Percentiles rank a stretch among this genome's conserved stretches.
Evolutionary conservation across 257 asterid species (phyloP).

Genomic region (Solanum acaule): DNA sequence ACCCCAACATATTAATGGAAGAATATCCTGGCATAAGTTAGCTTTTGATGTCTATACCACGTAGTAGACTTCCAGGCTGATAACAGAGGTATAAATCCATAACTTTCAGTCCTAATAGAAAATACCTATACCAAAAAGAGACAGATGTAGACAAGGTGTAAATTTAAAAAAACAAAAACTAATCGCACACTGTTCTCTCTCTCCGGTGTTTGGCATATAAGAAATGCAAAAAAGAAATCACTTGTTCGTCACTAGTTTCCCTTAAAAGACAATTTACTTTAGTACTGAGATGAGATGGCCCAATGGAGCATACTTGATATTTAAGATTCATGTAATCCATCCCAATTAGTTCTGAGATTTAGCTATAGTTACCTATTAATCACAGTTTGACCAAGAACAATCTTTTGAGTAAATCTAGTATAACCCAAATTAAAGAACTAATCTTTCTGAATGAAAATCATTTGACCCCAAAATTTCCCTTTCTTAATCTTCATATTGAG

Average conservation of each 20-base stretch:
- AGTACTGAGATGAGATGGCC: neutral
- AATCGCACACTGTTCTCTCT: neutral
- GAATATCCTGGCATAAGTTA: neutral
- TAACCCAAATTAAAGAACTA: neutral
- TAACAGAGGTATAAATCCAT: neutral
- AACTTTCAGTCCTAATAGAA: neutral
- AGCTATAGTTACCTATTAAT: neutral
- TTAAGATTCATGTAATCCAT: neutral
- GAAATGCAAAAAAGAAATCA: neutral
- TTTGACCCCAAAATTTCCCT: neutral
- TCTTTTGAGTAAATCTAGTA: neutral
- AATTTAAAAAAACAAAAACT: neutral
- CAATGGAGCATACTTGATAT: neutral
- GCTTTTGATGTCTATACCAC: neutral
- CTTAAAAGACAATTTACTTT: neutral
- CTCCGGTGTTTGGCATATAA: neutral
- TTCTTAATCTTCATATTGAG: neutral
- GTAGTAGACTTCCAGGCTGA: neutral
- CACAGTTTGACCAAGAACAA: neutral
- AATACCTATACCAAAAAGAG: neutral
- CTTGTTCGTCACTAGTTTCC: neutral
- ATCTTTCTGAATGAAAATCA: neutral
- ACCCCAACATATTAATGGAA: neutral
- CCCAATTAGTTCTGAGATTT: neutral
- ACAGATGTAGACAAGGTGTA: neutral